Evolutionary conservation across 257 asterid species (phyloP).

Genomic region (Petrea volubilis): DNA sequence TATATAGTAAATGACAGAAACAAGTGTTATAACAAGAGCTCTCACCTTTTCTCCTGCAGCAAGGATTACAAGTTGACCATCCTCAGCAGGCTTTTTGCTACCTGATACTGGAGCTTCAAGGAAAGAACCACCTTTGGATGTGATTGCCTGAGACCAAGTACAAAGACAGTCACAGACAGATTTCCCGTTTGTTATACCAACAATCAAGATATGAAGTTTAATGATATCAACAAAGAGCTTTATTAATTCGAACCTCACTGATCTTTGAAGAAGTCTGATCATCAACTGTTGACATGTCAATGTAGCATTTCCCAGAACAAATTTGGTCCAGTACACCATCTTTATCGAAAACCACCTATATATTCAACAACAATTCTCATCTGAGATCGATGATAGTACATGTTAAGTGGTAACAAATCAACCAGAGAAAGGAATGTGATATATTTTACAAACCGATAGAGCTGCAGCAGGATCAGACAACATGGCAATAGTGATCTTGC

Average conservation of each 20-base stretch:
- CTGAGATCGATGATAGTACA: conserved; percentile 6
- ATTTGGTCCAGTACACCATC: conserved; percentile 86
- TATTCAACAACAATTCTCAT: conserved; percentile 26
- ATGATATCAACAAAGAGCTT: background rate
- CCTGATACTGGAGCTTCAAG: conserved; percentile 98
- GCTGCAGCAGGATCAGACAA: conserved; percentile 97
- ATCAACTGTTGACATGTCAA: conserved; percentile 99
- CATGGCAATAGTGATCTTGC: conserved; percentile 95
- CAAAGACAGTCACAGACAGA: background rate
- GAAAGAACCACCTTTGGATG: conserved; percentile 75
- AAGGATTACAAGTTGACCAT: conserved; percentile 93
- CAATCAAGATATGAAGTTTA: conserved; percentile 14
- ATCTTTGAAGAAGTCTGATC: conserved; percentile 90
- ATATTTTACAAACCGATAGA: conserved; percentile 64
- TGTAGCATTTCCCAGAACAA: conserved; percentile 78
- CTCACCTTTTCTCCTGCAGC: conserved; percentile 94
- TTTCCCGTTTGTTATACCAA: background rate
- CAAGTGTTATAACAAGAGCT: background rate
- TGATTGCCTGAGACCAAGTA: conserved; percentile 69
- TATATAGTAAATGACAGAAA: background rate
- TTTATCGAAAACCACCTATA: conserved; percentile 84
- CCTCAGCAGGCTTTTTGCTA: conserved; percentile 99
- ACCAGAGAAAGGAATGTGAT: background rate
- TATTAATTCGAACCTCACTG: conserved; percentile 55
- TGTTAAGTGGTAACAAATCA: background rate